Conservation (phyloP, 495 filamentous ascomycete species). For the Penicillium steckii region DNA sequence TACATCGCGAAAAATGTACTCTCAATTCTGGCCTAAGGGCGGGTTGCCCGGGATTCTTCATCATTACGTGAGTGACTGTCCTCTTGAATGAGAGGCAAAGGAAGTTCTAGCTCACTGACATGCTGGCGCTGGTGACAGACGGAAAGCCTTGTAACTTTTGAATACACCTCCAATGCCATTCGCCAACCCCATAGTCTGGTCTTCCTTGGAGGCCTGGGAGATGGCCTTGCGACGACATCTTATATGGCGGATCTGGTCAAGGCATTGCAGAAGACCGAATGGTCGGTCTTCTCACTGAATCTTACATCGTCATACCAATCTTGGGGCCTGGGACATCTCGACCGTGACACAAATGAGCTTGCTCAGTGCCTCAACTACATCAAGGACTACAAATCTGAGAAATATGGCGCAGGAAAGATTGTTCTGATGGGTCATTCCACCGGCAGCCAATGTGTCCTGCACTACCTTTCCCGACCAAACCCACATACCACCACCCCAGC, state of each 20-base stretch:
- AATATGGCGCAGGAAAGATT: constrained; percentile 52
- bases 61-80: constrained; percentile 43
- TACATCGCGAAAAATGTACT: constrained; percentile 32
- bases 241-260: constrained; percentile 55
- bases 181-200: constrained; percentile 65
- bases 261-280: constrained; percentile 56
- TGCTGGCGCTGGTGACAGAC: constrained; percentile 23
- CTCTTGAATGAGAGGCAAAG: neutral
- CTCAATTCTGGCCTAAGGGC: constrained; percentile 50
- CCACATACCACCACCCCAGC: constrained; percentile 27
- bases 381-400: constrained; percentile 37
- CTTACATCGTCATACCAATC: constrained; percentile 64
- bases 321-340: constrained; percentile 69
- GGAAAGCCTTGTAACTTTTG: constrained; percentile 46
- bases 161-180: constrained; percentile 33
- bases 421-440: constrained; percentile 84
- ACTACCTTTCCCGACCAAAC: constrained; percentile 55
- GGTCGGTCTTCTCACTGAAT: constrained; percentile 61
- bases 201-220: constrained; percentile 79
- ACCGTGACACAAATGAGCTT: constrained; percentile 73
- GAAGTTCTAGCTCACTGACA: constrained; percentile 2
- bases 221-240: constrained; percentile 68
- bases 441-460: constrained; percentile 80
- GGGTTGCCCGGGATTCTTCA: constrained; percentile 56
- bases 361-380: constrained; percentile 70